Percentiles rank a stretch among this genome's conserved stretches.
Evolutionary conservation across 352 stramenopile species (phyloP).

Genomic region (Phytophthora fragariae): DNA sequence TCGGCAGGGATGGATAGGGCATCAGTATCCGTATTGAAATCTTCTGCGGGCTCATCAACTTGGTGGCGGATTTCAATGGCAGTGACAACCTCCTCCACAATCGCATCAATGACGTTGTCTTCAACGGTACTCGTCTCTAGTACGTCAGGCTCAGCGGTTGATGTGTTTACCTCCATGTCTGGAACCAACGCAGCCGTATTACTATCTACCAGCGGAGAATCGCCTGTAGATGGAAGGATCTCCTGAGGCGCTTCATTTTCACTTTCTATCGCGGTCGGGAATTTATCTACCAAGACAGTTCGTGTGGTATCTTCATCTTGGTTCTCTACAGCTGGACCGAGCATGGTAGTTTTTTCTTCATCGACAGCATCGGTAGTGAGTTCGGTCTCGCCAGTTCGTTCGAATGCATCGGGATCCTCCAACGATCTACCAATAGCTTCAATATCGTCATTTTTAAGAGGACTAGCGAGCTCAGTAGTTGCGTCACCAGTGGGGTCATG

Average conservation of each 20-base stretch:
- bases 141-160: background rate
- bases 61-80: slow-evolving; percentile 15
- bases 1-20: background rate
- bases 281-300: background rate
- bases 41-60: background rate
- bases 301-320: background rate
- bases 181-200: background rate
- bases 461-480: background rate
- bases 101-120: background rate
- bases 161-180: background rate
- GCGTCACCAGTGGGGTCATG: background rate
- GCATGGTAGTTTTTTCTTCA: background rate
- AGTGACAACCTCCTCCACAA: slow-evolving; percentile 12
- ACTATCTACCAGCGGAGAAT: background rate
- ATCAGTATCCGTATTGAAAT: background rate
- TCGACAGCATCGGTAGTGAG: background rate
- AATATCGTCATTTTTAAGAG: background rate
- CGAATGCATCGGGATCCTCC: background rate
- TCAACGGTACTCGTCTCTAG: background rate
- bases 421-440: background rate
- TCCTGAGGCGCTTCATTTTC: background rate
- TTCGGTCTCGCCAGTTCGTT: background rate
- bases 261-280: background rate
- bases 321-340: background rate
- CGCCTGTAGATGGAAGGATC: background rate